Base-by-base conservation (phyloP, 441 rosid species). In the Cnidoscolus chayamansa region DNA sequence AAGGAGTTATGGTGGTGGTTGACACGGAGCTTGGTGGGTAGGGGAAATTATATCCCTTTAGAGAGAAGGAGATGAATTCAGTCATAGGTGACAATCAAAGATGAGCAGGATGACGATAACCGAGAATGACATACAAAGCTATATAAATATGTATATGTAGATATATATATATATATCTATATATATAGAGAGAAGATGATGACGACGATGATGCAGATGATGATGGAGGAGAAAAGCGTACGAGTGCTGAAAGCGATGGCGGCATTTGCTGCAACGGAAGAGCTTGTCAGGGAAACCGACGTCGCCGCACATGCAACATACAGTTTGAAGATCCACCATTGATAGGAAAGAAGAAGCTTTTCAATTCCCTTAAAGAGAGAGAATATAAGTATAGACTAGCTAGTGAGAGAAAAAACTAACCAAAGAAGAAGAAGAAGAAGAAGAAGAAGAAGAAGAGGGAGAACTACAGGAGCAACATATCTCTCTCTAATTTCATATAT, bases 301-400 rank as follows among this genome's bases (percentile, higher is more conserved):
- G 84, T 94, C 98, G 80, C 98, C 98, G 85, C 98, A 94, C 97
- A 94, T 87, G 92, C 94, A 90, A 82, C 97, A 93, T 8, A 93
- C 88, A 32, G 84, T 82, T 67, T 86, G 90, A 61, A 81, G 79
- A 86, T 93, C 98, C 82, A 87, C 94, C 97, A 90, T 89, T 76
- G 78, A 70, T 73, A 71, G 43, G 37, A 57, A 54, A 12, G 59
- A 65, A 1, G 15, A 69, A 50, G 71, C 3, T 55, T 37, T 54
- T 54, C 47, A 64, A 25, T 72, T 64, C 20, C 35, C 47, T 47
- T 62, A 50, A 20, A 30, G 63, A 63, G 77, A 80, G 61, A 62
- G 40, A 75, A 12, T 3, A 63, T 40, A 48, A 13, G 17, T 19
- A 20, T 8, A 15, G 32, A 65, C 25, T 25, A 25, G 25, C 8